Percentiles rank a stretch among this genome's conserved stretches.
Conservation (phyloP, 1,284 basidiomycete species). For the Malassezia dermatis region DNA sequence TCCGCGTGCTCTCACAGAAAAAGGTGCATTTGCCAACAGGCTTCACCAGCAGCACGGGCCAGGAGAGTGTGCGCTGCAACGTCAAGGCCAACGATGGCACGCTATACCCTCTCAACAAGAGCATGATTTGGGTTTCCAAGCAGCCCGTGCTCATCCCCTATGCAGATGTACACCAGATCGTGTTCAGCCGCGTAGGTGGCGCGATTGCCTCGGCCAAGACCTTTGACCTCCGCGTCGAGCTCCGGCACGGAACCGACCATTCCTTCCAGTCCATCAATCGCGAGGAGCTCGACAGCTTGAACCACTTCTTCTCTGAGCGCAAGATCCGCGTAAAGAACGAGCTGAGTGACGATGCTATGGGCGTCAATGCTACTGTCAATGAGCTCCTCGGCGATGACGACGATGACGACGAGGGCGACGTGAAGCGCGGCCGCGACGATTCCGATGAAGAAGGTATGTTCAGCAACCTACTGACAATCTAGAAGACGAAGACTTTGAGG, state of each 20-base stretch:
- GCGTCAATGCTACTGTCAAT: conserved; percentile 53
- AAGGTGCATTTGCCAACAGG: conserved; percentile 63
- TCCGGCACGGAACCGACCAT: conserved; percentile 59
- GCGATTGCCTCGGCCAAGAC: conserved; percentile 79
- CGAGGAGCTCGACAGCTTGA: conserved; percentile 82
- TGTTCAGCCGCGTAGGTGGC: conserved; percentile 87
- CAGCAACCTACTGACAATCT: conserved; percentile 6
- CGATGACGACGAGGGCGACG: conserved; percentile 49
- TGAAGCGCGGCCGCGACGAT: conserved; percentile 50
- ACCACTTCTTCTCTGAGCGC: conserved; percentile 75
- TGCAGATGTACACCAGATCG: conserved; percentile 76
- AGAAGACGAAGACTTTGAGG: conserved; percentile 79
- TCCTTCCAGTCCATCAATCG: conserved; percentile 83
- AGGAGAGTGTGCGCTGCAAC: conserved; percentile 73
- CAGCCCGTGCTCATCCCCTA: conserved; percentile 85
- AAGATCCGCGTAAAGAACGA: conserved; percentile 92
- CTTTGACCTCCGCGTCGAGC: conserved; percentile 84
- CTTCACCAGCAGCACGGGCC: conserved; percentile 51
- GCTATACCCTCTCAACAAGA: conserved; percentile 95
- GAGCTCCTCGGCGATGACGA: conserved; percentile 63
- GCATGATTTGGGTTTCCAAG: conserved; percentile 94
- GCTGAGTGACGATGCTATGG: conserved; percentile 66
- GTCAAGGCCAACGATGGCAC: conserved; percentile 94
- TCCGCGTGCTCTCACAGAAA: conserved; percentile 79
- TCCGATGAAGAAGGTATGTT: conserved; percentile 27